Conservation (phyloP, 2,329 filamentous ascomycete genomes). For the Monilinia laxa region DNA sequence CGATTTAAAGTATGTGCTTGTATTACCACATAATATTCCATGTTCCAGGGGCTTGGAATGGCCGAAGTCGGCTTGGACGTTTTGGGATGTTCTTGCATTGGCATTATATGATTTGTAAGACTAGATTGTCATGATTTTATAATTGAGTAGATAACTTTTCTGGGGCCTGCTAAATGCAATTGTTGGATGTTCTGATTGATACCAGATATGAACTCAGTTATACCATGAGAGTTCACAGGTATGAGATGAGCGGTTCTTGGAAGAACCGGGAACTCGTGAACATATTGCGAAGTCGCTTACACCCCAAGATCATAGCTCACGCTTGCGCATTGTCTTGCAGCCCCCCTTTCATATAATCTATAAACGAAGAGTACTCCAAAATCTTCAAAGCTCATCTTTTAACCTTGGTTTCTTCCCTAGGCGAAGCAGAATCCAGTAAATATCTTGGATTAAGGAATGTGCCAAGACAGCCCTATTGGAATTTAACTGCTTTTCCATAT, state of each 20-base stretch:
- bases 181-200: background rate
- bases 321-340: background rate
- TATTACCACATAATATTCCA: conserved; percentile 1
- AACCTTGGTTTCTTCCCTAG: no score
- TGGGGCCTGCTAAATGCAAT: background rate
- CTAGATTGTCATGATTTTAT: background rate
- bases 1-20: background rate
- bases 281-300: background rate
- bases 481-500: no score
- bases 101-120: background rate
- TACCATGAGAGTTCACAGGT: no score
- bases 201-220: no score
- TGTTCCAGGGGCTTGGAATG: conserved; percentile 5
- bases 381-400: background rate
- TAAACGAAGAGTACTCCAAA: background rate
- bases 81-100: conserved; percentile 3
- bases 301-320: background rate
- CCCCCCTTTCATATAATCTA: background rate
- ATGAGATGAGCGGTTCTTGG: background rate
- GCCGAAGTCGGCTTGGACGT: background rate
- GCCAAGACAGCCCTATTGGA: no score
- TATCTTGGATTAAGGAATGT: no score
- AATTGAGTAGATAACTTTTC: background rate
- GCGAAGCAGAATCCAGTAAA: no score
- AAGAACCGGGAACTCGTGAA: background rate